Conservation (phyloP, 129 eudicot species). For the Rutidosis leptorrhynchoides region DNA sequence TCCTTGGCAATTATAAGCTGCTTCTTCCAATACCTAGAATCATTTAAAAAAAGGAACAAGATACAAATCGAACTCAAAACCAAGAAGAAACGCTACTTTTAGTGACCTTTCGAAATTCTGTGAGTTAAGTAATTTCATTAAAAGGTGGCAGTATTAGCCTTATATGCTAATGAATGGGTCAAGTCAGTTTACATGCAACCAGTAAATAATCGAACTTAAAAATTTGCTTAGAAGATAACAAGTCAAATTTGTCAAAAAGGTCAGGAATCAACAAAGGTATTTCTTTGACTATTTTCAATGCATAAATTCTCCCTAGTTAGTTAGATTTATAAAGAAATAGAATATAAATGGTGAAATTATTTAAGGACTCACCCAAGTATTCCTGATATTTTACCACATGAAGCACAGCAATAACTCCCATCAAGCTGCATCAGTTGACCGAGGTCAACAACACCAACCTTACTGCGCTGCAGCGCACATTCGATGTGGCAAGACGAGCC, state of each 20-base stretch:
- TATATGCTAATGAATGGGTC: neutral
- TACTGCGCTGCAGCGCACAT: conserved; percentile 66
- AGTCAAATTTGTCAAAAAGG: neutral
- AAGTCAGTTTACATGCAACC: neutral
- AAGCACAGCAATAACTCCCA: conserved; percentile 91
- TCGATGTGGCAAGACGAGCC: conserved; percentile 88
- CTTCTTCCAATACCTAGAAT: conserved; percentile 77
- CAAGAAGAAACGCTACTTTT: neutral
- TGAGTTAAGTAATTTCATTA: no score
- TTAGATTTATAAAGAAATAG: neutral
- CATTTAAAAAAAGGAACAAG: neutral
- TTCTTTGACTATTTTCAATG: neutral
- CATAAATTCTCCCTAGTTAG: neutral
- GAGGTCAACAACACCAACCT: conserved; percentile 74
- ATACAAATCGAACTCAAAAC: conserved; percentile 7
- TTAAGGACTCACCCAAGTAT: conserved; percentile 67
- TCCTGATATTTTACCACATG: conserved; percentile 85
- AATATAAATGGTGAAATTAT: neutral
- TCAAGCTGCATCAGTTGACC: conserved; percentile 78
- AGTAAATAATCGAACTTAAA: no score
- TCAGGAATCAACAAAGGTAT: neutral
- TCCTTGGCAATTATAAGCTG: conserved; percentile 69
- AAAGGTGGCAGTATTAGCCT: neutral
- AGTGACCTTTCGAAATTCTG: neutral
- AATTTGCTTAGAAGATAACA: no score